Evolutionary conservation across 768 basidiomycete genomes (phyloP), one percentile per base, ranked within the genome.

Genomic region (Kwoniella pini): DNA sequence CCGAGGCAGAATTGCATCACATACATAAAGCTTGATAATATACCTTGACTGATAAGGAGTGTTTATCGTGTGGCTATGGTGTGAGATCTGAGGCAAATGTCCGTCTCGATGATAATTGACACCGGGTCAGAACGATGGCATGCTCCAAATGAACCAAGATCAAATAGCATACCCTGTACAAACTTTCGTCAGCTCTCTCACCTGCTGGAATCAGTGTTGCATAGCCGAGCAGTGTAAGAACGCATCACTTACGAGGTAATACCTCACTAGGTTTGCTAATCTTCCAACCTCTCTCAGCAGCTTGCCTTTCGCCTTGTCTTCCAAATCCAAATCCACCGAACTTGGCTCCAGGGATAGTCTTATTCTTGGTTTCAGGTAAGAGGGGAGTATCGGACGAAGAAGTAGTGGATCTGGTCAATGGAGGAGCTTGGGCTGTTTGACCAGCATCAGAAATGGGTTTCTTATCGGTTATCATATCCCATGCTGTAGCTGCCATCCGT

Each of bases 281-380:
- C 49, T 70, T 70, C 49, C 64, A 62, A 77, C 88, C 88, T 70
- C 81, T 84, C 68, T 85, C 77, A 9, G 81, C 85, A 10, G 87
- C 88, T 53, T 83, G 83, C 78, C 87, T 88, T 79, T 90, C 87
- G 3, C 85, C 89, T 68, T 88, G 87, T 60, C 86, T 82, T 38
- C 89, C 89, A 68, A 91, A 91, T n/a, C 89, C 88, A 63, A 85
- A 84, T 11, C 86, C 85, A 52, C 72, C 73, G 55, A 75, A 75
- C 42, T 62, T 62, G 12, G 64, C 62, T 13, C 72, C 72, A 2
- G 70, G 68, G 4, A 50, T 58, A n/a, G 52, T 62, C 11, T 43
- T 36, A 13, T 60, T 56, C 31, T 33, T 50, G 17, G 27, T 50
- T 36, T 60, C 60, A 30, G 64, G 72, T 12, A 65, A 36, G 6